Evolutionary conservation across 1,139 yeast species (phyloP), one percentile per base, ranked within the genome.

Genomic region (Scheffersomyces cryptocercus): DNA sequence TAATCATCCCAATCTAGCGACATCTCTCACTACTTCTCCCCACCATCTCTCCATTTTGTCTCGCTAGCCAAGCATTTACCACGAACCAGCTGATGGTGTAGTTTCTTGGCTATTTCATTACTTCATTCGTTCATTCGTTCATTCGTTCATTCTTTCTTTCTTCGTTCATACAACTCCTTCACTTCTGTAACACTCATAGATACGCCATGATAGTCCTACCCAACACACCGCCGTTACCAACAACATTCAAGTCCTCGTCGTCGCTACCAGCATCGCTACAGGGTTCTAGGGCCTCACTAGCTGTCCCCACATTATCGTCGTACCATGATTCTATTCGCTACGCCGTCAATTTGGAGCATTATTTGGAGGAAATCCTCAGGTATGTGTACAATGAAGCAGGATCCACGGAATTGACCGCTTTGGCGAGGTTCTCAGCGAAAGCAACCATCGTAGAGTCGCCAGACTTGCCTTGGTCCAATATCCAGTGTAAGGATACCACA

Each of bases 261-360:
- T 16, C 10, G 28, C 36, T 4, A 28, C 42, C 24, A 37, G 26
- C 5, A 33, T 48, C 9, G 37, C 39, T 20, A 12, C 48, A 9
- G 11, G 35, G 24, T 7, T 36, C 39, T 6, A 41, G 53, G 32
- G 37, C 53, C 2, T 28, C 51, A 3, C 34, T 47, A 6, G 35
- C 39, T 12, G 37, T 43, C 10, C 12, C 39, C 12, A 14, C 45
- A 2, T 26, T 47, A 4, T 38, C 38, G n/a, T 47, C 35, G 35
- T 48, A 46, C 45, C 66, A 61, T 39, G 76, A 70, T 14, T 53
- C 67, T 28, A 62, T 67, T 11, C 53, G 66, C 26, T 70, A 62
- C 48, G 68, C 65, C 11, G 61, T 67, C 16, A 54, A 59, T 35
- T 49, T 70, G 16, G 75, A 69, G 42, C 61, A 61, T 28, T 73